Base-by-base conservation (phyloP, 2,329 filamentous ascomycete species). In the Colletotrichum musae region DNA sequence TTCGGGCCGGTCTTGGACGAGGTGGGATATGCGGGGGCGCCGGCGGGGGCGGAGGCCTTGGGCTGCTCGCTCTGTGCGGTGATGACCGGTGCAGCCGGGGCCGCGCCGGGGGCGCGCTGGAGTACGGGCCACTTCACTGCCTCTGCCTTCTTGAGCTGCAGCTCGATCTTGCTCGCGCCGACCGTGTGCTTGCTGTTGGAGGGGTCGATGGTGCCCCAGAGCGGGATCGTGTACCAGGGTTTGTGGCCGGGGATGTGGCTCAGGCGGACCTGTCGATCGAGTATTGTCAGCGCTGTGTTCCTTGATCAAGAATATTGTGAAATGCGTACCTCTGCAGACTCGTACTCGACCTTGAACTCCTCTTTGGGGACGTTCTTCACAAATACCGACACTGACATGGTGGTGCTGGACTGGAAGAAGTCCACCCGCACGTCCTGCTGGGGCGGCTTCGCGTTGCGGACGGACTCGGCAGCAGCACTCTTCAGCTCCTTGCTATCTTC, bases 1-100 rank as follows among this genome's bases (percentile, higher is more conserved):
- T 97, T 97, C 3, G 93, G 89, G 0, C 95, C 95, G 1, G 83
- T 86, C 71, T 91, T 92, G 13, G 95, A 96, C 0, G 95, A 98
- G 0, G 94, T 95, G 1, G 96, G 95, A 77, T 98, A 98, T 0
- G 86, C 81, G 0, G 92, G 93, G 16, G 61, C 78, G 15, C 36
- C 67, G 62, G 66, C 32, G 32, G 21, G 21, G 21, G 32, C 32
- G 32, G 32, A 36, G 32, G 32, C 32, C 32, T 36, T 36, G 32
- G 32, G 32, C 32, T 36, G 32, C 7, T 36, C 32, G 10, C 32
- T 36, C 32, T 36, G 32, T 9, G 32, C 32, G 3, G 32, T 10
- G 32, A 36, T 32, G 50, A 57, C 2, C 36, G 54, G 16, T 18
- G n/a, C 12, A 18, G 16, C 9, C 1, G 60, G 32, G 28, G 70